Base-by-base conservation (phyloP, 2,329 filamentous ascomycete species). In the Aspergillus sp. region DNA sequence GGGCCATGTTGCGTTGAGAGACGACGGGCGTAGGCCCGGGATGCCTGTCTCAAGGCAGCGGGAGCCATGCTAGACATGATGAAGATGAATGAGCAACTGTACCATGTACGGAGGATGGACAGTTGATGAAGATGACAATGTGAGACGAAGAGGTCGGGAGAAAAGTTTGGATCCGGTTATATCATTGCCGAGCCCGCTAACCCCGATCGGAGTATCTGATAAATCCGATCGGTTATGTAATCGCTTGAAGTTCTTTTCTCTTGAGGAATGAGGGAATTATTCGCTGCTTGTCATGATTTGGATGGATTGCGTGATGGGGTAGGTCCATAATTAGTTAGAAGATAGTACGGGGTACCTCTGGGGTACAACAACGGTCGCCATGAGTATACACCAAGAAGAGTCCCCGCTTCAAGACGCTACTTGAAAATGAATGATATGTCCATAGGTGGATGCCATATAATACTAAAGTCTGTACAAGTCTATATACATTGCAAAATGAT, bases 41-140 rank as follows among this genome's bases (percentile, higher is more conserved):
- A 84, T 62, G 87, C 88, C 80, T 91, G 88, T 78, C 89, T 86
- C 74, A 90, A 78, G 64, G 85, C 82, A 66, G 81, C 80, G 55
- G 88, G 85, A 73, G 86, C 81, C 69, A 85, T 73, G 68, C 78
- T 83, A 62, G 83, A 79, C 86, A 89, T 88, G 63, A 61, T 72
- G 50, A 47, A 50, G 54, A 60, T 60, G 53, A 58, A 45, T 50
- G 17, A 52, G 48, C 51, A 52, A 60, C 49, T 53, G 54, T 53
- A 60, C 54, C 58, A 63, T 61, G 55, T 36, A 62, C 40, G 14
- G 40, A 51, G 26, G 52, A 62, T 63, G 55, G 54, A 55, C 53
- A 50, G 50, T 63, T 60, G 53, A 41, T 41, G 40, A 60, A 60
- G 51, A 40, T 51, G 49, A 49, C 51, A 47, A 53, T 20, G 36